A percentile compares a stretch with the other conserved stretches of the same genome.
These are phyloP conservation scores for Pythium periplocum DNA, from an alignment of 352 stramenopile species.

Conservation along the genomic window DNA sequence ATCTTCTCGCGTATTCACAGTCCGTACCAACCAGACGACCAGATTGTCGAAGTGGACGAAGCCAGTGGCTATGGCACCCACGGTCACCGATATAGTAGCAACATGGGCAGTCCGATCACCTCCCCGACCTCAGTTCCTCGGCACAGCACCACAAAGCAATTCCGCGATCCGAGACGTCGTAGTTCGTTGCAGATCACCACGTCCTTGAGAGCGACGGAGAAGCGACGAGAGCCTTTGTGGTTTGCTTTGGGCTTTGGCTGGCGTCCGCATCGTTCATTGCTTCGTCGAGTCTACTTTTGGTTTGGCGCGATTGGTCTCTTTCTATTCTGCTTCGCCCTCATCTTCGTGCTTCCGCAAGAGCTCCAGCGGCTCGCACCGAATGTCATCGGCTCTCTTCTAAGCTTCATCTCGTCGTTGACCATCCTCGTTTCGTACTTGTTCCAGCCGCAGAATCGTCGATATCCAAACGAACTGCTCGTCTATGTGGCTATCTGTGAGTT, in stretches of 20 bases:
- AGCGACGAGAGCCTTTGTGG: conserved; percentile 22
- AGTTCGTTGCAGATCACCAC: conserved; percentile 16
- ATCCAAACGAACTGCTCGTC: conserved; percentile 63
- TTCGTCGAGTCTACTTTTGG: conserved; percentile 29
- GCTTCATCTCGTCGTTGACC: conserved; percentile 40
- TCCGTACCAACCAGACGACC: not conserved
- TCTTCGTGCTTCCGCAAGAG: conserved; percentile 30
- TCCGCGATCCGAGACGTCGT: not conserved
- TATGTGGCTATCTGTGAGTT: conserved; percentile 62
- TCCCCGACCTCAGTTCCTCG: too few species aligned
- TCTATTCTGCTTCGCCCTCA: conserved; percentile 33
- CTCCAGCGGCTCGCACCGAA: conserved; percentile 37
- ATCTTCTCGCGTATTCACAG: conserved; percentile 5
- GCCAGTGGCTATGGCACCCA: conserved; percentile 8
- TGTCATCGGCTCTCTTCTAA: conserved; percentile 42
- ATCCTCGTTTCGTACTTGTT: conserved; percentile 51
- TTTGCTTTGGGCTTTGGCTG: conserved; percentile 24
- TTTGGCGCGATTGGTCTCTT: conserved; percentile 21
- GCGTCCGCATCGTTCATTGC: conserved; percentile 15
- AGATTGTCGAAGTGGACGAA: conserved; percentile 15
- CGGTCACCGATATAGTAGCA: conserved; percentile 10
- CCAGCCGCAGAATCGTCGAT: conserved; percentile 25
- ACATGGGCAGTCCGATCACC: conserved; percentile 4
- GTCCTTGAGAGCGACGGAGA: conserved; percentile 14
- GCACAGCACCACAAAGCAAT: too few species aligned